Conservation (phyloP, 2,329 filamentous ascomycete genomes). For the Sporothrix luriei region DNA sequence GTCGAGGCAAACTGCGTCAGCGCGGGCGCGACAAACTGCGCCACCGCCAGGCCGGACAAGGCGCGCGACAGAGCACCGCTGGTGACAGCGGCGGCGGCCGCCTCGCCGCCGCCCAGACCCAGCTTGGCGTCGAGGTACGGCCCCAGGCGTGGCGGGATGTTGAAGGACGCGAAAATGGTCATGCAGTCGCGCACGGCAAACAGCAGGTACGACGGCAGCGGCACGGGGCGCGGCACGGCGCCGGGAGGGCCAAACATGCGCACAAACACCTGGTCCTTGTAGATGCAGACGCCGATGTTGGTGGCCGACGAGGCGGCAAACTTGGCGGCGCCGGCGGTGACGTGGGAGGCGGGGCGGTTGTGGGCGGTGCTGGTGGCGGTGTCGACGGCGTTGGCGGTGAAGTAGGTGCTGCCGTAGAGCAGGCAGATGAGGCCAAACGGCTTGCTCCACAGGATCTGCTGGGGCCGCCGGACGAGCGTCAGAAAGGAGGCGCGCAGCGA, state of each 20-base stretch:
- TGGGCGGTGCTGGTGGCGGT: constrained; percentile 69
- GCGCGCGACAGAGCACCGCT: constrained; percentile 47
- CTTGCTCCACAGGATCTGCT: constrained; percentile 62
- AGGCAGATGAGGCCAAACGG: constrained; percentile 70
- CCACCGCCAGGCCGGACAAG: constrained; percentile 61
- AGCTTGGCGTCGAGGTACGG: constrained; percentile 54
- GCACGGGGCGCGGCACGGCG: constrained; percentile 59
- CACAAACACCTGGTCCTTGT: constrained; percentile 87
- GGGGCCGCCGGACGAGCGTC: constrained; percentile 62
- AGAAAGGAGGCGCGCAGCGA: constrained; percentile 63
- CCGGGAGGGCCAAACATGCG: constrained; percentile 72
- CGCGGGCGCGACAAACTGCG: constrained; percentile 81
- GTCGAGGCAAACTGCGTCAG: constrained; percentile 78
- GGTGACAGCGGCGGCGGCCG: constrained; percentile 47
- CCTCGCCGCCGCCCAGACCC: neutral
- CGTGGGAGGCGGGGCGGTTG: constrained; percentile 58
- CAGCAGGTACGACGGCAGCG: constrained; percentile 70
- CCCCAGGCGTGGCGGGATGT: constrained; percentile 77
- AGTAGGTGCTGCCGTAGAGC: constrained; percentile 86
- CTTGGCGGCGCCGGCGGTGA: constrained; percentile 75
- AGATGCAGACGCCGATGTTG: constrained; percentile 82
- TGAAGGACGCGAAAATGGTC: constrained; percentile 91
- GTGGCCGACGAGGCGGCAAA: constrained; percentile 79
- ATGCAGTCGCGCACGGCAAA: constrained; percentile 83
- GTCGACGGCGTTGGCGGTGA: constrained; percentile 85